Base-by-base conservation (phyloP, 2,329 filamentous ascomycete genomes). In the Talaromyces sp. region DNA sequence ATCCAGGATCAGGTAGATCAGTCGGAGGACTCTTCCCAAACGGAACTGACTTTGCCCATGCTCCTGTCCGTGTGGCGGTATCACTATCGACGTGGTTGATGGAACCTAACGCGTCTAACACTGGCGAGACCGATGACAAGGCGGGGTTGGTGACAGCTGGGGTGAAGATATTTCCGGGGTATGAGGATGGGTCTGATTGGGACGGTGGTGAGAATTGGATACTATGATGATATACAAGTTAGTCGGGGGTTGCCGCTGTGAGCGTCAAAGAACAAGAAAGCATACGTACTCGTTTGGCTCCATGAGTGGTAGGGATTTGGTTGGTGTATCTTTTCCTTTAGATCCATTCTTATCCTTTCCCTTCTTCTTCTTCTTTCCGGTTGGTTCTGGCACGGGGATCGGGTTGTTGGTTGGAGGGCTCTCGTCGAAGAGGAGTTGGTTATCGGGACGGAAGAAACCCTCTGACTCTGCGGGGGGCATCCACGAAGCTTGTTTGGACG, bases 21-120 rank as follows among this genome's bases (percentile, higher is more conserved):
- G 72, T 75, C 11, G 80, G 79, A n/a, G 80, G 79, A 52, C 78
- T 81, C 62, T 78, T 79, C 24, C 79, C 77, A 69, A 75, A 80
- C 0, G 80, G 78, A n/a, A 81, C 75, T 13, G 78, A 76, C 61
- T 76, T 75, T 41, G 79, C 76, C 80, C 80, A 82, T n/a, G 75
- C 78, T 69, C 76, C 77, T 5, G 79, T 81, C 50, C 78, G 73
- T 47, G 72, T 70, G 37, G 70, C 70, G 8, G 77, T 71, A 56
- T 80, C 76, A 49, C 72, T 74, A 22, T 75, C 74, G 7, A 70
- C 69, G 16, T 72, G 69, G 57, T 68, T 69, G 35, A 78, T 68
- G 14, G 75, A 73, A 22, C 71, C 76, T 16, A 80, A 70, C 16
- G 75, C 75, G 66, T 78, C 75, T 54, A 80, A 72, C n/a, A 76